phyloP scores from a whole-genome alignment of 2,329 filamentous ascomycete genomes.

The Akanthomyces uredinophilus region DNA sequence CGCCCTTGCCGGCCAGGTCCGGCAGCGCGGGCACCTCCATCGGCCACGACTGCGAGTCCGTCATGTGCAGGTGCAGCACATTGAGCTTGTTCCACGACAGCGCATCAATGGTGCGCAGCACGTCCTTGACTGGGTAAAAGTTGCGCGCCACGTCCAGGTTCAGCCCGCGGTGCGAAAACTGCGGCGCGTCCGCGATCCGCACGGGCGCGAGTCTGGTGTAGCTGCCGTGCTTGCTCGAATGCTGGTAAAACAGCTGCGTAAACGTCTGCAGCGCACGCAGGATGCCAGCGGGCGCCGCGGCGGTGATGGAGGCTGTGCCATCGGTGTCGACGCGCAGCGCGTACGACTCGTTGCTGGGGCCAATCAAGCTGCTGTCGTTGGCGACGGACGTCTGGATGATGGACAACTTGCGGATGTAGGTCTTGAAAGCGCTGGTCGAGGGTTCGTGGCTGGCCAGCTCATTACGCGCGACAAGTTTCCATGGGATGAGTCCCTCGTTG shows the following conservation, averaged over 20 bases:
- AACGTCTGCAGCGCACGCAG: slow-evolving; percentile 70
- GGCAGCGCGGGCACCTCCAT: slow-evolving; percentile 67
- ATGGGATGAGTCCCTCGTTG: slow-evolving; percentile 65
- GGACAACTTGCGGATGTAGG: slow-evolving; percentile 38
- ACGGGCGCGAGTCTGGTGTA: slow-evolving; percentile 72
- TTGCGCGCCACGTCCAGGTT: slow-evolving; percentile 73
- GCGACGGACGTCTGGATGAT: slow-evolving; percentile 58
- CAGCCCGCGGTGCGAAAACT: slow-evolving; percentile 71
- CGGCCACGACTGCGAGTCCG: slow-evolving; percentile 84
- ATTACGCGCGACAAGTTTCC: slow-evolving; percentile 66
- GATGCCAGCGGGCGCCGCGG: slow-evolving; percentile 62
- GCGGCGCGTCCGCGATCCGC: slow-evolving; percentile 64
- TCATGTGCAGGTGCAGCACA: slow-evolving; percentile 72
- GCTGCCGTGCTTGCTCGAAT: slow-evolving; percentile 43
- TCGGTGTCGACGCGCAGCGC: slow-evolving; percentile 50
- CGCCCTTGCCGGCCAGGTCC: slow-evolving; percentile 61
- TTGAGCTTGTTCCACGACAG: slow-evolving; percentile 79
- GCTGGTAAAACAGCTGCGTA: slow-evolving; percentile 71
- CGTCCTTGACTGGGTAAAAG: slow-evolving; percentile 61
- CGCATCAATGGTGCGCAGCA: slow-evolving; percentile 71
- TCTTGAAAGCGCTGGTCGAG: slow-evolving; percentile 55
- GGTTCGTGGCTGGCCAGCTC: background rate
- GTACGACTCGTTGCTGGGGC: slow-evolving; percentile 72
- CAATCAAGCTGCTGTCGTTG: slow-evolving; percentile 49
- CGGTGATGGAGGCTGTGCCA: slow-evolving; percentile 57